Base-by-base conservation (phyloP, 176 grass and related monocot species). In the Calamus simplicifolius region DNA sequence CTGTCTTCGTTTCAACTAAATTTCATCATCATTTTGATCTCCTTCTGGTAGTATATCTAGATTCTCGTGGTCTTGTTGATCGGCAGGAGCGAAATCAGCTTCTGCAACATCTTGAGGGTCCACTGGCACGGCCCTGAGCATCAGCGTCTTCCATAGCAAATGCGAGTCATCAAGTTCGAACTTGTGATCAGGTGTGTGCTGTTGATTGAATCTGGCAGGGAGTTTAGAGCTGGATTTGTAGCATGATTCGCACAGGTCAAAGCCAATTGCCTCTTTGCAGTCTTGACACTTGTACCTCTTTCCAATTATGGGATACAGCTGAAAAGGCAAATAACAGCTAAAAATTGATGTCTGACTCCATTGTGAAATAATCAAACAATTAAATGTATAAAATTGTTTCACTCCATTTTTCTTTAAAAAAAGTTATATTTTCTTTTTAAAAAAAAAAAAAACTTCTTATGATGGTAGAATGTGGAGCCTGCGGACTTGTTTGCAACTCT, bases 151-250 rank as follows among this genome's bases (percentile, higher is more conserved):
- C 2, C 0, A 16, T 3, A 73, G n/a, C 13, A 76, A 70, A 2
- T 0, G 0, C 19, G 84, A 51, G 12, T 73, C 5, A 62, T 85
- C 81, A 18, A 83, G 49, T 51, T 81, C 76, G 62, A 98, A 92
- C 71, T 52, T 83, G 67, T 92, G 88, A 61, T 92, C 84, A 75
- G 81, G 81, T 4, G 93, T 92, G 64, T 98, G 93, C 66, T 82
- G 76, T 73, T 92, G 87, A 74, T 98, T 98, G 66, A 98, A 98
- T 61, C 93, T 77, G 6, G 84, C 87, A 6, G 79, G 81, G 54
- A 98, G 73, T 17, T 88, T 98, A 23, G 79, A 88, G 18, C 23
- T 64, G 8, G 76, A 76, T 49, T 56, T 76, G 62, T 89, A 92
- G 70, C 93, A 98, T 48, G 48, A 58, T 66, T 82, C 87, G 6